Evolutionary conservation across 768 basidiomycete genomes (phyloP), one percentile per base, ranked within the genome.

Genomic region (Pleurotus ostreatus): DNA sequence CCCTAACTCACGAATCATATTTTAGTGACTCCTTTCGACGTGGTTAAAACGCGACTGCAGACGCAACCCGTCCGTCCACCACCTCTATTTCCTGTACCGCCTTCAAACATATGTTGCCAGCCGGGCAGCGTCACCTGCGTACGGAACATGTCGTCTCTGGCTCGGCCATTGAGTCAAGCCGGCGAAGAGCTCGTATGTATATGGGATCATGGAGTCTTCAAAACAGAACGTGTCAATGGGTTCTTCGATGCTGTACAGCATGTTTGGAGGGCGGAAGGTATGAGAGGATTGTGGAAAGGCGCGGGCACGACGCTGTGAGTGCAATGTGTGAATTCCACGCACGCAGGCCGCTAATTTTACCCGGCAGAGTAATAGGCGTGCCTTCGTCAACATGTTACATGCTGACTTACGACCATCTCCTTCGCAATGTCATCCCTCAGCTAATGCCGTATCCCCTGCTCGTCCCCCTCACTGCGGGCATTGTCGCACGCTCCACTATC

Each of bases 21-120:
- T 30, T 30, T 67, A 98, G 96, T 99, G 97, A 98, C 96, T 2
- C 97, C 97, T 2, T 99, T 99, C 69, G 97, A 99, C 71, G 94
- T 99, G 55, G 81, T 98, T 62, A 98, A 98, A 71, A 98, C 96
- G 11, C 85, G 97, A 25, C 75, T 99, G 15, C 97, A 99, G 70
- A 98, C 97, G 0, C 94, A 91, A 68, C 87, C 86, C n/a, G 74
- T 78, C 18, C 69, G 69, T 66, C 74, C 69, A 59, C 76, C 69
- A 56, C 78, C 70, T 46, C 75, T 83, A 23, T 80, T 83, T 65
- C 77, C 82, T 55, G 77, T 75, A 56, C 77, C 80, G 49, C 78
- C 83, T 9, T 69, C 71, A 37, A 78, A 79, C 65, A 75, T 75
- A 59, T 92, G 91, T 65, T 92, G 89, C 71, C 90, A 90, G 69